Base-by-base conservation (phyloP, 1,284 basidiomycete genomes). In the Ganoderma leucocontextum region DNA sequence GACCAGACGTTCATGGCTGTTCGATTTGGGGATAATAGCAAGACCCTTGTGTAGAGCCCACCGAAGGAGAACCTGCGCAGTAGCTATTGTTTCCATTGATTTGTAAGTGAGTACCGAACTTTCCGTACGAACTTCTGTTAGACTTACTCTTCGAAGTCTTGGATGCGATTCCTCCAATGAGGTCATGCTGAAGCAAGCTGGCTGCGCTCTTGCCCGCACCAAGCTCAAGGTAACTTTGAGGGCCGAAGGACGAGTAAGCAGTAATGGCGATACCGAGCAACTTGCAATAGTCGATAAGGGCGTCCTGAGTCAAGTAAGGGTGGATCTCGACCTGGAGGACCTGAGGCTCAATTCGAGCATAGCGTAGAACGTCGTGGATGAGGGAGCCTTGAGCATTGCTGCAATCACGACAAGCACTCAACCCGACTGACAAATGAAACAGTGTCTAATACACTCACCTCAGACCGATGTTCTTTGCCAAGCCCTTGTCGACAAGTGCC, bases 21-120 rank as follows among this genome's bases (percentile, higher is more conserved):
- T 93, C 67, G 85, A 88, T 84, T 94, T 94, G 60, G 94, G 94
- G 71, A 96, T 88, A 60, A 95, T 91, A 49, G 91, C 91, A 69
- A 95, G 85, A 8, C 87, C 89, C 44, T 87, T 88, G 77, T 94
- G 91, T 19, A 91, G 90, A 8, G 91, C 89, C 93, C 93, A 95
- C 73, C 92, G 89, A 68, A 95, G 86, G 42, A 94, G 81, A 42
- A 95, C 85, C 78, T 91, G 89, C 9, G 87, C 88, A 42, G 84
- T 76, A 60, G 84, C 88, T 89, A 10, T 22, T 25, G 9, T 58
- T 6, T 60, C 47, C 64, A 35, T 53, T 29, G 3, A 33, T 12
- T 49, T 49, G 47, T 41, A 22, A 41, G 13, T n/a, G 15, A 39
- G 15, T 29, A 36, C 52, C 13, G 8, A 35, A 12, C 10, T 5